A percentile compares a stretch with the other conserved stretches of the same genome.
Conservation (phyloP, 169 alveolate genomes). For the Fabrea salina region DNA sequence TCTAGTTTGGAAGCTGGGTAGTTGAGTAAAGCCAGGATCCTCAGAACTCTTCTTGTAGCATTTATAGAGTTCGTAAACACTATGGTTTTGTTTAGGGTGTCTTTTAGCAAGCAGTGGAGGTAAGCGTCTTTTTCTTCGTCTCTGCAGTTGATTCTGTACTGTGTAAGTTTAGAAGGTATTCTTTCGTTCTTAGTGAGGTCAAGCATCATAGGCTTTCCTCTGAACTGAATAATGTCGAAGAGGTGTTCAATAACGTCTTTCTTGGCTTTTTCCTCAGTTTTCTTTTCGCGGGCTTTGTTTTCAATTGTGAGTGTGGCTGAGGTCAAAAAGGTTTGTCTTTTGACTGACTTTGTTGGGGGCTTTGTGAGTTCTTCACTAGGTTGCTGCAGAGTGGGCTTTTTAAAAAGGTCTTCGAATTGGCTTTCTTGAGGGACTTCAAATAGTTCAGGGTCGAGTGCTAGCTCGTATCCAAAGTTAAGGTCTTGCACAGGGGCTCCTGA, state of each 20-base stretch:
- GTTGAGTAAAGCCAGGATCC: background rate
- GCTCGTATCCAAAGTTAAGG: background rate
- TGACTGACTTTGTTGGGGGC: too few relatives aligned
- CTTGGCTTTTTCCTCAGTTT: too few relatives aligned
- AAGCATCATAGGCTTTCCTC: background rate
- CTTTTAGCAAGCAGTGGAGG: background rate
- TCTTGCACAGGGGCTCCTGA: background rate
- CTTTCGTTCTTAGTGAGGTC: background rate
- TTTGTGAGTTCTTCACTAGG: too few relatives aligned
- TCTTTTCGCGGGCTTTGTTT: background rate
- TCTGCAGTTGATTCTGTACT: background rate
- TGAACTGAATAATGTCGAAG: background rate
- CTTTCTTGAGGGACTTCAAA: background rate
- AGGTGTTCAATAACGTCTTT: constrained; percentile 1
- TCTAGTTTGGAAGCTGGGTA: background rate
- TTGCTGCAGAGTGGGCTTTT: background rate
- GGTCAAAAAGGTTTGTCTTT: constrained; percentile 86
- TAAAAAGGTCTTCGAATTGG: background rate
- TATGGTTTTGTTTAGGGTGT: background rate
- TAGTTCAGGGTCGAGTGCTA: background rate
- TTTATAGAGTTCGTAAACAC: constrained; percentile 9
- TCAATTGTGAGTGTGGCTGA: constrained; percentile 90
- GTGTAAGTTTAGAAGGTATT: background rate
- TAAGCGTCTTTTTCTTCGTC: constrained; percentile 7
- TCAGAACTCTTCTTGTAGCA: background rate